Evolutionary conservation across 306 rosid genomes (phyloP).

Genomic region (Vigna nakashimae): DNA sequence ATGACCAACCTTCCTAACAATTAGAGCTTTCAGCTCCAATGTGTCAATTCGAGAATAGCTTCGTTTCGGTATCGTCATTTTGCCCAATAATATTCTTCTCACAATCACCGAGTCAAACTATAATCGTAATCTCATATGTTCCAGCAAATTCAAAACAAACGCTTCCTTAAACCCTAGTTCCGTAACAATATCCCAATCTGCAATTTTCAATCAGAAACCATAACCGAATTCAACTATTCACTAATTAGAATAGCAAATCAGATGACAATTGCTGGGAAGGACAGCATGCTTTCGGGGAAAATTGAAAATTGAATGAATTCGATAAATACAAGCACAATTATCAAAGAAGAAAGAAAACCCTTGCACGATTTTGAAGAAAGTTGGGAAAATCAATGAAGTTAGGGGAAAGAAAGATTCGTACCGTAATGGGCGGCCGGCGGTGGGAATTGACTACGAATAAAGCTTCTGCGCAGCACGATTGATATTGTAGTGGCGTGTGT

Average conservation of each 20-base stretch:
- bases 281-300: background rate
- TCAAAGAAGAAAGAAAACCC: slow-evolving; percentile 22
- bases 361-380: slow-evolving; percentile 22
- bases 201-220: slow-evolving; percentile 49
- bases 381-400: slow-evolving; percentile 29
- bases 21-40: slow-evolving; percentile 74
- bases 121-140: slow-evolving; percentile 45
- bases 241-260: slow-evolving; percentile 19
- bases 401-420: slow-evolving; percentile 35
- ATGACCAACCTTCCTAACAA: slow-evolving; percentile 70
- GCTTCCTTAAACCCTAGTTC: slow-evolving; percentile 66
- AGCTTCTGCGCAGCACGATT: slow-evolving; percentile 22
- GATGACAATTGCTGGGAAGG: background rate
- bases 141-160: slow-evolving; percentile 50
- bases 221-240: slow-evolving; percentile 33
- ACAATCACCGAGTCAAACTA: slow-evolving; percentile 40
- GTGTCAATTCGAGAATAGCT: slow-evolving; percentile 72
- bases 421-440: slow-evolving; percentile 28
- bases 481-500: slow-evolving; percentile 18
- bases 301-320: slow-evolving; percentile 9
- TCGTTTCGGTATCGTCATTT: slow-evolving; percentile 57
- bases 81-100: slow-evolving; percentile 24
- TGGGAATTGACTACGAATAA: slow-evolving; percentile 31
- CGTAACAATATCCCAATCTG: slow-evolving; percentile 47
- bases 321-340: slow-evolving; percentile 2